These are phyloP conservation scores for Pestalotiopsis sp. DNA, from an alignment of 2,329 filamentous ascomycete genomes.

Conservation along the genomic window DNA sequence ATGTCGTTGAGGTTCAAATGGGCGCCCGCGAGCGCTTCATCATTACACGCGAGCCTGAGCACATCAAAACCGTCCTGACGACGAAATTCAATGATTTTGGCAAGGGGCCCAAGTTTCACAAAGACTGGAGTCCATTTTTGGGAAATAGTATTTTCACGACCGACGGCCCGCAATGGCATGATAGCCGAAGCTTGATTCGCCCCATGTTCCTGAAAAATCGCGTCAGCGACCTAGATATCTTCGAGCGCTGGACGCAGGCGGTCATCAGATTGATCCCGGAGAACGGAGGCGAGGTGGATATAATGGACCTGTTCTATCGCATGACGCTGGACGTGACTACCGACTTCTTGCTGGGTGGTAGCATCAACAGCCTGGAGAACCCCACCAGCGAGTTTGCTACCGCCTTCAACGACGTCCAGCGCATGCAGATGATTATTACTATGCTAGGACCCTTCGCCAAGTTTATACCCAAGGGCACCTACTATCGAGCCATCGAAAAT, in stretches of 20 bases:
- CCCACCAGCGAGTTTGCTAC: conserved; percentile 68
- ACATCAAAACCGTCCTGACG: not conserved
- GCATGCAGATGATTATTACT: conserved; percentile 69
- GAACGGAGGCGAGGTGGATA: conserved; percentile 57
- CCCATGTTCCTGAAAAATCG: conserved; percentile 55
- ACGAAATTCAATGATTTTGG: not conserved
- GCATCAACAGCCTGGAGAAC: conserved; percentile 11
- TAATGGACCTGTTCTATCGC: conserved; percentile 66
- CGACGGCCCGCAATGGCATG: conserved; percentile 55
- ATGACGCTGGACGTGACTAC: conserved; percentile 60
- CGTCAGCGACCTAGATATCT: conserved; percentile 53
- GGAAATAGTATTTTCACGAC: conserved; percentile 60
- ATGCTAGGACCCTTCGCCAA: conserved; percentile 50
- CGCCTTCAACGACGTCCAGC: conserved; percentile 79
- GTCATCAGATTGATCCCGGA: conserved; percentile 61
- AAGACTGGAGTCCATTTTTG: conserved; percentile 46
- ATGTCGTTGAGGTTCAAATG: no score
- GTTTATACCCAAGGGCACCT: not conserved
- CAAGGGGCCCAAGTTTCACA: not conserved
- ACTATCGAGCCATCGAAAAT: not conserved
- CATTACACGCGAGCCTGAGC: not conserved
- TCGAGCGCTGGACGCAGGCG: conserved; percentile 62
- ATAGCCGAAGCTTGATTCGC: conserved; percentile 54
- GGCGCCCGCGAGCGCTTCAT: not conserved
- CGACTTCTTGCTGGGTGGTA: conserved; percentile 12